phyloP scores from a whole-genome alignment of 2,329 filamentous ascomycete genomes.

The Podosphaera xanthii region DNA sequence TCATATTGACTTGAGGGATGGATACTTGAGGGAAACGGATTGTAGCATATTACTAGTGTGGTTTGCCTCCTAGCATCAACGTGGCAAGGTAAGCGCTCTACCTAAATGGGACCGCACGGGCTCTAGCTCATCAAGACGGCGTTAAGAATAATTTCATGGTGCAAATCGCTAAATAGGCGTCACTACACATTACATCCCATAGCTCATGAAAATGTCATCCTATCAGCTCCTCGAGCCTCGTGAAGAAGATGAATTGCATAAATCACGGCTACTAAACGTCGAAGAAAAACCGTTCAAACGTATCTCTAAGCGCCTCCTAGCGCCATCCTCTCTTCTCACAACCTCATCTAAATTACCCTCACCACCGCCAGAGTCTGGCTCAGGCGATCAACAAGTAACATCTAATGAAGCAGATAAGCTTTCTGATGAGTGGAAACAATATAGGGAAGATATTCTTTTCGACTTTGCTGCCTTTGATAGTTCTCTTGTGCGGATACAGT shows the following conservation, averaged over 20 bases:
- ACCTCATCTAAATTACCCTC: constrained; percentile 33
- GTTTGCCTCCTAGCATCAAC: neutral
- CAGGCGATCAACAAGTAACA: constrained; percentile 20
- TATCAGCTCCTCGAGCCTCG: constrained; percentile 51
- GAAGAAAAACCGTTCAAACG: constrained; percentile 86
- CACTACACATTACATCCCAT: neutral
- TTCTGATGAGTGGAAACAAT: constrained; percentile 35
- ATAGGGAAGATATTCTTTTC: constrained; percentile 63
- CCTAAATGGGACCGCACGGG: neutral
- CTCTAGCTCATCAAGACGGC: neutral
- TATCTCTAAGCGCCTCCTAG: constrained; percentile 58
- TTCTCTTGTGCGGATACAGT: constrained; percentile 69
- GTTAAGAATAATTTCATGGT: neutral
- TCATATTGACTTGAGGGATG: neutral
- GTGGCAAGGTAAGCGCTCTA: neutral
- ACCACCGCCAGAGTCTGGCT: constrained; percentile 37
- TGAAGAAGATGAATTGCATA: constrained; percentile 70
- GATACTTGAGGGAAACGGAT: neutral
- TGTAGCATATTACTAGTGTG: neutral
- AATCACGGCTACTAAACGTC: constrained; percentile 63
- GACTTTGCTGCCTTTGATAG: constrained; percentile 79
- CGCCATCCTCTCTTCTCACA: constrained; percentile 39
- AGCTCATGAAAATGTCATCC: constrained; percentile 21
- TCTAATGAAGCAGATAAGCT: constrained; percentile 26
- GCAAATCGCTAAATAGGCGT: neutral